phyloP scores from a whole-genome alignment of 2,329 filamentous ascomycete genomes.

The Madurella fahalii region DNA sequence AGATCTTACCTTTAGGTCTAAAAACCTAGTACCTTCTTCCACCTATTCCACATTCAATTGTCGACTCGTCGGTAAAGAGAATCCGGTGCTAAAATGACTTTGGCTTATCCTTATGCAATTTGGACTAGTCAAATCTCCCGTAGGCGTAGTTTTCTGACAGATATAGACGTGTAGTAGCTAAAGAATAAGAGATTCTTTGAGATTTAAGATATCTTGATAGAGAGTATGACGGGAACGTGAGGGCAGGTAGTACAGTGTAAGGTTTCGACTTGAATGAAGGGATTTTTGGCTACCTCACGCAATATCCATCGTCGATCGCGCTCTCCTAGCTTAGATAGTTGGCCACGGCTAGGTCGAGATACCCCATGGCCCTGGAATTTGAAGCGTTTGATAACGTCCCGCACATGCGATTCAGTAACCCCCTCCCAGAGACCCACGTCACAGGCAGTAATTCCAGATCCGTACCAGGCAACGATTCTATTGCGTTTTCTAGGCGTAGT shows the following conservation, averaged over 20 bases:
- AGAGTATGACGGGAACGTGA: background rate
- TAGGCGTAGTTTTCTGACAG: background rate
- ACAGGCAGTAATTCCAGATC: no score
- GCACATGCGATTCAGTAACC: background rate
- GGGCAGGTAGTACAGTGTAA: background rate
- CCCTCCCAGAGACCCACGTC: background rate
- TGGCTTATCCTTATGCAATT: background rate
- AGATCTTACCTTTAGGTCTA: background rate
- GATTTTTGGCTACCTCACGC: background rate
- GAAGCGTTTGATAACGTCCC: background rate
- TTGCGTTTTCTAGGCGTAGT: no score
- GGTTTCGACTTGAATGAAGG: background rate
- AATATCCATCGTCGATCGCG: background rate
- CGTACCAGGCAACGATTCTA: no score
- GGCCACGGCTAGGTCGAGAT: background rate
- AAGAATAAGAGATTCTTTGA: background rate
- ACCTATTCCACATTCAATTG: background rate
- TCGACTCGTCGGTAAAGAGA: background rate
- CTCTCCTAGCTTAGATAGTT: background rate
- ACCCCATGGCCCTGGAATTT: background rate
- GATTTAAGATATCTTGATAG: background rate
- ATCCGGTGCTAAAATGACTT: background rate
- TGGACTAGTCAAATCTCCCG: background rate
- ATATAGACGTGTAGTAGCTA: background rate
- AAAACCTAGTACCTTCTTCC: background rate